Conservation (phyloP, 2,329 filamentous ascomycete species). For the Sporothrix euskadiensis region DNA sequence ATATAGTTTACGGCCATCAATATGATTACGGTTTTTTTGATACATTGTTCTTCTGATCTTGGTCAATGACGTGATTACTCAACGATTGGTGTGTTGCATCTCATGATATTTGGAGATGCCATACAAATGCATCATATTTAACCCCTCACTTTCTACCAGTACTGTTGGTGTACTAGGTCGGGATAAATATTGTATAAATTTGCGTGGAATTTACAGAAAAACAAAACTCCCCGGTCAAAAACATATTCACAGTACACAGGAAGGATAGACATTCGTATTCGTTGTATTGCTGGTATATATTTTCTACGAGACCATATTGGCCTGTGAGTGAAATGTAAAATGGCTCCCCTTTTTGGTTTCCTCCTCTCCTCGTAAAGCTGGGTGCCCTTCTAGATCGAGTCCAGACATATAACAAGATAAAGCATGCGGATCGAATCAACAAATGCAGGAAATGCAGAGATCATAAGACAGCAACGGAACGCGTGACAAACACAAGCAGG, state of each 20-base stretch:
- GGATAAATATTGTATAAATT: neutral
- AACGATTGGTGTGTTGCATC: neutral
- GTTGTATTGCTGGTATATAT: neutral
- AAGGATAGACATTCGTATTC: neutral
- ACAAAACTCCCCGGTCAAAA: neutral
- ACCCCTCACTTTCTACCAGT: neutral
- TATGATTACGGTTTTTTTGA: neutral
- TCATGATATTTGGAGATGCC: neutral
- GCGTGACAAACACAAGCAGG: neutral
- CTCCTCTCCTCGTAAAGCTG: neutral
- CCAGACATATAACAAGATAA: neutral
- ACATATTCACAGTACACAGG: neutral
- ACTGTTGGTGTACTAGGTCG: neutral
- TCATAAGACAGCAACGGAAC: neutral
- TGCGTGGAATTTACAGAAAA: neutral
- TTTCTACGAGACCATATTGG: neutral
- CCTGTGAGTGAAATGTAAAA: neutral
- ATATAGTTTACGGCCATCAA: neutral
- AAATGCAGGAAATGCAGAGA: conserved; percentile 4
- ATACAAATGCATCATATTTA: neutral
- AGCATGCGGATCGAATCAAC: neutral
- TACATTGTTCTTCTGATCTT: neutral
- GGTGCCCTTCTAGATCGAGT: neutral
- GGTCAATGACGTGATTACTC: neutral
- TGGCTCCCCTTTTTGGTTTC: neutral